A percentile compares a stretch with the other conserved stretches of the same genome.
phyloP scores from a whole-genome alignment of 2,329 filamentous ascomycete species.

The Polytolypa hystricis region DNA sequence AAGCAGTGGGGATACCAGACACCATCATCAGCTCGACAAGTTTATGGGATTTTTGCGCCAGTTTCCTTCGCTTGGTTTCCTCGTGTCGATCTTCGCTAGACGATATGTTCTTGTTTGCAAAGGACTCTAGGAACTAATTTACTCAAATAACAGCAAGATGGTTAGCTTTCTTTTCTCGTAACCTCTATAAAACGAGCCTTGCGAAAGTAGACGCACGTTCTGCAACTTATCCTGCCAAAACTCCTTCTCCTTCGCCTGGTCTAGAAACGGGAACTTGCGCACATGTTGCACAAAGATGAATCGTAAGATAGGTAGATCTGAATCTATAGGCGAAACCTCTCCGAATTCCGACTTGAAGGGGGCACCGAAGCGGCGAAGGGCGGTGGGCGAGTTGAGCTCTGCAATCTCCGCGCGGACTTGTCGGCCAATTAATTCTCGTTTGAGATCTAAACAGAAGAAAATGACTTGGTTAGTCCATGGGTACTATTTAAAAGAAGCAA shows the following conservation, averaged over 20 bases:
- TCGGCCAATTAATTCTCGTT: constrained; percentile 82
- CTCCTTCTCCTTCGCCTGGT: constrained; percentile 95
- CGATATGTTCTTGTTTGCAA: constrained; percentile 93
- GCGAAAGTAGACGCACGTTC: constrained; percentile 50
- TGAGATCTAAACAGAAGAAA: constrained; percentile 56
- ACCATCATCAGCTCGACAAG: constrained; percentile 99
- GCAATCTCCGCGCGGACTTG: constrained; percentile 85
- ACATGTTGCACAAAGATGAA: constrained; percentile 98
- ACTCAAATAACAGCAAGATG: too few species aligned
- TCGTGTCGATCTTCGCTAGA: constrained; percentile 92
- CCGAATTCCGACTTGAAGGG: constrained; percentile 88
- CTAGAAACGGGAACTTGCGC: constrained; percentile 92
- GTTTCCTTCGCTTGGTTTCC: constrained; percentile 86
- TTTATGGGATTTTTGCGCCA: constrained; percentile 88
- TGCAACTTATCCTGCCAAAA: constrained; percentile 99
- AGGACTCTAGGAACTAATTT: constrained; percentile 80
- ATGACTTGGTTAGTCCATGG: constrained; percentile 2
- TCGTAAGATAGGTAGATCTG: constrained; percentile 81
- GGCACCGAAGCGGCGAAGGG: constrained; percentile 86
- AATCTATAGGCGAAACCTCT: constrained; percentile 86
- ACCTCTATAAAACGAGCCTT: not conserved
- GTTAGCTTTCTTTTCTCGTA: too few species aligned
- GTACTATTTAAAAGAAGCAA: too few species aligned
- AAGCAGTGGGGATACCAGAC: constrained; percentile 87
- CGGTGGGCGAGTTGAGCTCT: constrained; percentile 89